These are phyloP conservation scores for Incumbomyces lentus DNA, from an alignment of 2,329 filamentous ascomycete species.

Conservation along the genomic window DNA sequence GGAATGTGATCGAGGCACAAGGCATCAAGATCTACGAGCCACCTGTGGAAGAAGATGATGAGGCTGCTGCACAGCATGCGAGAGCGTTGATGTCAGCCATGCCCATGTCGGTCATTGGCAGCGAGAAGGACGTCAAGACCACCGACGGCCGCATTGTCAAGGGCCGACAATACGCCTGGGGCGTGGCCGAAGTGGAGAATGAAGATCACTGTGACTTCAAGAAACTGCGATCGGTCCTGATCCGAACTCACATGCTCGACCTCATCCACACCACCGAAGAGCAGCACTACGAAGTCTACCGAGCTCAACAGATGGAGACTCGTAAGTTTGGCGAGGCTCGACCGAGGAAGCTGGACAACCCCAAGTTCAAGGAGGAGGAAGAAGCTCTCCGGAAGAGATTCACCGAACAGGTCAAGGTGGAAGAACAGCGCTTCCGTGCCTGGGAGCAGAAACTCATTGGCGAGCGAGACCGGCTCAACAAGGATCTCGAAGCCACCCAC, in stretches of 20 bases:
- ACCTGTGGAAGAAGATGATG: conserved; percentile 94
- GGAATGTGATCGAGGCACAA: conserved; percentile 90
- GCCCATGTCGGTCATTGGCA: conserved; percentile 97
- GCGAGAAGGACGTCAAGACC: conserved; percentile 98
- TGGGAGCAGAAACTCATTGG: conserved; percentile 99
- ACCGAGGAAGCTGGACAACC: conserved; percentile 96
- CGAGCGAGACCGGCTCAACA: conserved; percentile 97
- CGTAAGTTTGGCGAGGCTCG: conserved; percentile 97
- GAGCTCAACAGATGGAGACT: conserved; percentile 98
- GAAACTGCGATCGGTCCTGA: conserved; percentile 97
- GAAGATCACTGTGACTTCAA: conserved; percentile 99
- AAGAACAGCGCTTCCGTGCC: conserved; percentile 97
- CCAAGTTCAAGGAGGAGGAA: conserved; percentile 99
- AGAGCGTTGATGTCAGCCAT: conserved; percentile 91
- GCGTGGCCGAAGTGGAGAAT: conserved; percentile 98
- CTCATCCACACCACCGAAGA: conserved; percentile 99
- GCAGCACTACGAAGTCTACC: conserved; percentile 98
- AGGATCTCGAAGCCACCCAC: conserved; percentile 96
- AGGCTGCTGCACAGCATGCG: conserved; percentile 88
- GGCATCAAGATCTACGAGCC: conserved; percentile 99
- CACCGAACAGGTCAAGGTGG: conserved; percentile 99
- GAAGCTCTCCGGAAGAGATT: conserved; percentile 97
- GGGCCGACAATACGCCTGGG: conserved; percentile 98
- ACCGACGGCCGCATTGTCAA: conserved; percentile 93
- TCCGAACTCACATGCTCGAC: conserved; percentile 98